Evolutionary conservation across 192 early-diverging fungal genomes (phyloP), one percentile per base, ranked within the genome.

Genomic region (Backusella psychrophila): DNA sequence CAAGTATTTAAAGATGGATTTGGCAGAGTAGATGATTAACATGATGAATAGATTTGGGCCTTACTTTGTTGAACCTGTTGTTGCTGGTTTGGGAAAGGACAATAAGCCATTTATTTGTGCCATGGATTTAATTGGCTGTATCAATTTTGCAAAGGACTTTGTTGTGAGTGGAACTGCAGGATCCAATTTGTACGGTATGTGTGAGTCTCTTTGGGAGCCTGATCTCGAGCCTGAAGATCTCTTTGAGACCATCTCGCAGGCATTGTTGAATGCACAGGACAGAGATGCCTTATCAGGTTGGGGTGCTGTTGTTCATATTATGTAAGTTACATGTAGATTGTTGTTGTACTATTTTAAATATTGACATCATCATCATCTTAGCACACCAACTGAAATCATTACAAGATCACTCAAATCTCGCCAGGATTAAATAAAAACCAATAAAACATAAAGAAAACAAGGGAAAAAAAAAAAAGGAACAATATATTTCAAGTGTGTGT

Each of bases 201-300:
- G 96, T 79, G 98, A 99, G 85, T 88, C 91, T 26, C 88, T 99
- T 69, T 99, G 97, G 97, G 97, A 99, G 84, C 96, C 97, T 56
- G 90, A 98, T 87, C 89, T 99, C 76, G 96, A 92, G 76, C 97
- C 98, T 14, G 97, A 99, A 74, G 97, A 97, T 77, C 86, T 99
- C 69, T 99, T 99, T 78, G 97, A 99, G 87, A 95, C 94, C 69
- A 94, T 98, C 49, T 96, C 95, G 8, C 98, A 99, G 80, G 89
- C 97, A 7, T 83, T 99, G 63, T 85, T 99, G 81, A 96, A 92
- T 81, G 95, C 97, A 19, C 92, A 96, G 66, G 97, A 99, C 81
- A 93, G 98, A 76, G 96, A 99, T 83, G 92, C 94, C 34, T 78
- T 96, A 75, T 92, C 90, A 77, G 98, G 98, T 68, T 99, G 98